Evolutionary conservation across 768 basidiomycete genomes (phyloP), one percentile per base, ranked within the genome.

Genomic region (Lactarius quietus): DNA sequence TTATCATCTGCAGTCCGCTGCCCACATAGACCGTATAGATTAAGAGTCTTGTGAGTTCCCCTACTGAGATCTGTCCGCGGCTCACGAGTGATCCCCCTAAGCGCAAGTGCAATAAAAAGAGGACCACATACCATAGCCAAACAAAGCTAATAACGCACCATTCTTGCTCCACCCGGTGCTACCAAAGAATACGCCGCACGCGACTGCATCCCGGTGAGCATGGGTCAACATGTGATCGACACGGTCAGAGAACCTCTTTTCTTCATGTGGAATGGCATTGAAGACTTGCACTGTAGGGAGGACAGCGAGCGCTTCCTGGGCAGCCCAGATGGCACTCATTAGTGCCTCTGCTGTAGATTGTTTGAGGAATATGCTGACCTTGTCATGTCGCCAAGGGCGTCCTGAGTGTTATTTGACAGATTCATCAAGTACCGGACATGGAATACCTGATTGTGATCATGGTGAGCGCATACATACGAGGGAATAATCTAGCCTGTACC

Each of bases 331-430:
- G 39, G 78, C 18, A 41, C 28, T 5, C 12, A 10, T 65, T 23
- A 61, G 23, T 10, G 33, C 17, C 28, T 36, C 29, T 7, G 29
- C 51, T 17, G 3, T 31, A 15, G 26, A 38, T 23, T 8, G n/a
- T 31, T 23, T 9, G 5, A 8, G 18, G 5, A 23, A 36, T 17
- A 23, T 15, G 2, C 41, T 23, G 10, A 65, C 81, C 76, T 84
- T 95, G 35, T 93, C 95, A 96, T 94, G 62, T 96, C 95, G 62
- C 95, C 95, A 59, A 97, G 83, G 1, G 95, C 93, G 72, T 95
- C 94, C 75, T 99, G 96, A 6, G 96, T 95, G 71, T 87, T 80
- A 71, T 92, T 93, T 9, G 93, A 93, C 3, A 99, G 84, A 66
- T 87, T 89, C 74, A 94, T 93, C 60, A 99, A 78, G 76, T 98